phyloP scores from a whole-genome alignment of 75 land plant species.

The Selaginella moellendorffii region DNA sequence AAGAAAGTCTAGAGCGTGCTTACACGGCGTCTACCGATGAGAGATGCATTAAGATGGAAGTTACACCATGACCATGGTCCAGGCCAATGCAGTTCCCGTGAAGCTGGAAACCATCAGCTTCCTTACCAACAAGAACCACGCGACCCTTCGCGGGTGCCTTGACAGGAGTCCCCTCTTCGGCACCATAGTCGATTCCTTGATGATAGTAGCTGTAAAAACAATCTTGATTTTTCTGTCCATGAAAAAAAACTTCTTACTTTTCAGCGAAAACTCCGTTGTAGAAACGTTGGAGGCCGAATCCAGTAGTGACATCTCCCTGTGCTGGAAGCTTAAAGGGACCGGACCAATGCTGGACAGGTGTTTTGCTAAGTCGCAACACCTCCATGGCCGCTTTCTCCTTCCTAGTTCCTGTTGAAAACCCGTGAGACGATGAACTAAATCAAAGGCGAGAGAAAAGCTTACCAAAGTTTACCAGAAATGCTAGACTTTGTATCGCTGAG shows the following conservation, averaged over 20 bases:
- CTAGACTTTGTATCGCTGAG: constrained; percentile 11
- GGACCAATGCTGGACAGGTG: constrained; percentile 18
- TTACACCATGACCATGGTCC: constrained; percentile 27
- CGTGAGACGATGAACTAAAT: not conserved
- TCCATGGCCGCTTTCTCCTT: constrained; percentile 13
- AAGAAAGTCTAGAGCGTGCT: not conserved
- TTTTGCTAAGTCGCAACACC: constrained; percentile 6
- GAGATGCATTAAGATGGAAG: constrained; percentile 26
- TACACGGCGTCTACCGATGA: constrained; percentile 15
- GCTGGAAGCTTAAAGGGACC: constrained; percentile 21
- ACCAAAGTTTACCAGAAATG: constrained; percentile 4
- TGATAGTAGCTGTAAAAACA: constrained; percentile 21
- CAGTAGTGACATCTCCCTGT: constrained; percentile 22
- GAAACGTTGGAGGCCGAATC: constrained; percentile 21
- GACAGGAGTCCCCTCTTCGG: constrained; percentile 17
- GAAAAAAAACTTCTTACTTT: too few relatives aligned
- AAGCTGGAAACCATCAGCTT: constrained; percentile 16
- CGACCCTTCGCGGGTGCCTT: constrained; percentile 21
- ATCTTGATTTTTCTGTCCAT: too few relatives aligned
- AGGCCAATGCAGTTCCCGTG: constrained; percentile 27
- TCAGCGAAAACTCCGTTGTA: constrained; percentile 28
- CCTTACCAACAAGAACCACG: constrained; percentile 22
- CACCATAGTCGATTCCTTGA: constrained; percentile 24
- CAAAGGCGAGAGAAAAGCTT: too few relatives aligned
- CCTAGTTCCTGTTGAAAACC: constrained; percentile 10